Percentiles rank a stretch among this genome's conserved stretches.
Evolutionary conservation across 257 asterid species (phyloP).

Genomic region (Fraxinus pennsylvanica): DNA sequence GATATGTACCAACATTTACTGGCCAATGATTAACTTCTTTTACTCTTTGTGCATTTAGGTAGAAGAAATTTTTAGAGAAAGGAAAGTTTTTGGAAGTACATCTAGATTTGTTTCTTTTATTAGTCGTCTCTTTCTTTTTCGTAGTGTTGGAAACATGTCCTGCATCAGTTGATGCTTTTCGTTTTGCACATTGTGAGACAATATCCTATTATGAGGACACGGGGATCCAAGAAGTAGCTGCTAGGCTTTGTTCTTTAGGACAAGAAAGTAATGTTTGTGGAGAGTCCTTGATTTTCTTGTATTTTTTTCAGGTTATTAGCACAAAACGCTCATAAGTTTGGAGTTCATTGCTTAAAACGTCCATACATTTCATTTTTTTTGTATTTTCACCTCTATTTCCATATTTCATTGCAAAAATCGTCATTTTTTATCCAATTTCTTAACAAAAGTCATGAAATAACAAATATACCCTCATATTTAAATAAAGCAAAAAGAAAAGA

Average conservation of each 20-base stretch:
- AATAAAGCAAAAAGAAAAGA: no score
- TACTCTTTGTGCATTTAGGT: constrained; percentile 43
- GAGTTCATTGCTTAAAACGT: no score
- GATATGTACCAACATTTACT: constrained; percentile 1
- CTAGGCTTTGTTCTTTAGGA: background rate
- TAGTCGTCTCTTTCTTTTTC: background rate
- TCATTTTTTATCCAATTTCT: no score
- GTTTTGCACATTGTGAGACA: background rate
- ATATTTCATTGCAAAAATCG: no score
- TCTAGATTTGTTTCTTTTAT: constrained; percentile 11
- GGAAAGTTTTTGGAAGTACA: constrained; percentile 91
- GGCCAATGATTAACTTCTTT: background rate
- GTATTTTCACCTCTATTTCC: no score
- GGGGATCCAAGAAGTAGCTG: background rate
- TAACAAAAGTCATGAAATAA: no score
- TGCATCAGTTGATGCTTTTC: background rate
- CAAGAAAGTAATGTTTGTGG: background rate
- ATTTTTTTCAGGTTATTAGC: no score
- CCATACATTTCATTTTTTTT: no score
- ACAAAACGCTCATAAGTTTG: no score
- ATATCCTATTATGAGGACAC: background rate
- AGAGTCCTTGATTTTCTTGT: background rate
- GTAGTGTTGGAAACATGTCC: background rate
- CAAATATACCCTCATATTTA: no score
- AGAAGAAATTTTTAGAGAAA: constrained; percentile 72